Evolutionary conservation across 2,329 filamentous ascomycete species (phyloP), one percentile per base, ranked within the genome.

Genomic region (Neobulgaria alba): DNA sequence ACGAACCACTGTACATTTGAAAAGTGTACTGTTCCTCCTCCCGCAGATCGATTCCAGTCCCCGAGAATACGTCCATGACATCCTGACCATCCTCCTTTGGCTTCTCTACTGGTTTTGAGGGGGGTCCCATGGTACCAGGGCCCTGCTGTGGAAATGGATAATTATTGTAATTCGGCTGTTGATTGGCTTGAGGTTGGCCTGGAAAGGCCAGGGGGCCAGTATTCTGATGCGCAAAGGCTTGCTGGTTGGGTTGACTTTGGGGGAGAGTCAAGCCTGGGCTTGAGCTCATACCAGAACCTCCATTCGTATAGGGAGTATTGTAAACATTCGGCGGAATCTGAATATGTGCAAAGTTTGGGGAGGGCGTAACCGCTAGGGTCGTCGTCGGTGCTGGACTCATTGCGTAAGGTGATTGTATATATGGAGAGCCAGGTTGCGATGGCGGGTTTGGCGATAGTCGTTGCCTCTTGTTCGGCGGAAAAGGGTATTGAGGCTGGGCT

Each of bases 11-110:
- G 42, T 78, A 68, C 44, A 77, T 79, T 12, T 12, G 23, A 33
- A 85, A 80, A 61, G 92, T 71, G 50, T 79, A 85, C 53, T 88
- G 85, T 57, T 93, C 86, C 61, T 95, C 89, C 49, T 87, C 87
- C 43, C 82, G 79, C 34, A 95, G 64, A 65, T 95, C 85, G 48
- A 95, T 87, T 36, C 87, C 88, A 12, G 87, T 90, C 14, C 84
- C 85, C 14, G 82, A 81, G 40, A 95, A 64, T 37, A 88, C 84
- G 64, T 95, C 89, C 50, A 82, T 85, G 33, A 89, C 73, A 55
- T 94, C 86, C 12, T 26, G 23, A 40, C 73, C 71, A 49, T 79
- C 86, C 10, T 73, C 71, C 32, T 77, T 59, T 12, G 46, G 34
- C 34, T 55, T 58, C 42, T 83, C 82, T 14, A 69, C 68, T 43